These are phyloP conservation scores for slime mould (Dictyostelium discoideum) DNA, from an alignment of 78 protist species.

Conservation along the genomic window DNA sequence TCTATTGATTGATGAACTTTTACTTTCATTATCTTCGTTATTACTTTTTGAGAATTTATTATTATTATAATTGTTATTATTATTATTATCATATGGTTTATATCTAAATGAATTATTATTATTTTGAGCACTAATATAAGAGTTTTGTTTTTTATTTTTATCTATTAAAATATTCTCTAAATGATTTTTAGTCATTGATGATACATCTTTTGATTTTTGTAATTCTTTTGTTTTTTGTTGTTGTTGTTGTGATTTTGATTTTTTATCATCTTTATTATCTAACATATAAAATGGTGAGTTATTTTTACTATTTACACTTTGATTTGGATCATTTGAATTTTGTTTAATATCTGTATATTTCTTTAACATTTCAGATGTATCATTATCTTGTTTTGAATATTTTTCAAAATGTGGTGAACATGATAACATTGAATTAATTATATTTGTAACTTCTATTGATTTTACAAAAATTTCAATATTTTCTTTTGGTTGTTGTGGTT, in stretches of 20 bases:
- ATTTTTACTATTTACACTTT: neutral
- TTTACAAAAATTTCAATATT: neutral
- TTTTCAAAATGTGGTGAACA: neutral
- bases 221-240: neutral
- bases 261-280: neutral
- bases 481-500: neutral
- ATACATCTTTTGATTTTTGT: neutral
- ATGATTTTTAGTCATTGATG: conserved; percentile 1
- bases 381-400: neutral
- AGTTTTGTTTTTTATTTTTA: conserved; percentile 9
- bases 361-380: neutral
- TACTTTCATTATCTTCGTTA: conserved; percentile 1
- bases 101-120: neutral
- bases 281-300: conserved; percentile 31
- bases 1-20: neutral
- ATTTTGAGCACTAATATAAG: neutral
- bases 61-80: too few species aligned
- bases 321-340: neutral
- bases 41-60: neutral
- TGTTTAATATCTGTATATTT: conserved; percentile 22
- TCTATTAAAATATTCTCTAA: neutral
- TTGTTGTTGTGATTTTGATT: neutral
- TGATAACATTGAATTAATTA: conserved; percentile 29
- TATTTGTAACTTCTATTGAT: neutral
- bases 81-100: conserved; percentile 14